Evolutionary conservation across 1,139 yeast species (phyloP).

Genomic region (Zygotorulaspora mrakii): DNA sequence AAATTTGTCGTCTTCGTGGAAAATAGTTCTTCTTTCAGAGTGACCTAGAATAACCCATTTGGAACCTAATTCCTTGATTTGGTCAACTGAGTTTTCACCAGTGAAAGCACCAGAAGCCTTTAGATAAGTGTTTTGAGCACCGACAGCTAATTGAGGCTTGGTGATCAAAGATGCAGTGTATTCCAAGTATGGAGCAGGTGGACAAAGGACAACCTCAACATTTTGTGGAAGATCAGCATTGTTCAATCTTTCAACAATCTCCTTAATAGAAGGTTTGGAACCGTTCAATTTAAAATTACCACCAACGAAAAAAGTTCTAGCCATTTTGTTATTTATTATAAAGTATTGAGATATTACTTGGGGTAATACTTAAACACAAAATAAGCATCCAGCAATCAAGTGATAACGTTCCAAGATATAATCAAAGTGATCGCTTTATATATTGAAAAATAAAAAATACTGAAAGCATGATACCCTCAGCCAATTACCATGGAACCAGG

Average conservation of each 20-base stretch:
- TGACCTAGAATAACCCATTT: conserved; percentile 96
- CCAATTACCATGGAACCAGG: neutral
- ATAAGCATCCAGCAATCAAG: too few species aligned
- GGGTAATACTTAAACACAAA: neutral
- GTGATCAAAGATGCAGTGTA: conserved; percentile 67
- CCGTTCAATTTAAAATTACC: conserved; percentile 99
- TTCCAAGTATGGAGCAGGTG: conserved; percentile 89
- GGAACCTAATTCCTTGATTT: conserved; percentile 88
- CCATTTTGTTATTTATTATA: conserved; percentile 39
- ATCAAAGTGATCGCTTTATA: neutral
- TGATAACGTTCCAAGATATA: too few species aligned
- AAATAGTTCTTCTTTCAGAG: conserved; percentile 96
- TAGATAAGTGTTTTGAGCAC: conserved; percentile 87
- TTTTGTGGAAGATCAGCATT: conserved; percentile 66
- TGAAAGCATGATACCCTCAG: conserved; percentile 2
- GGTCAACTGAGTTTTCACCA: conserved; percentile 90
- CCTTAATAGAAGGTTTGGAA: conserved; percentile 75
- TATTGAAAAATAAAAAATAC: conserved; percentile 2
- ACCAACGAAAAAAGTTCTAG: conserved; percentile 95
- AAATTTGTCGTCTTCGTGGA: conserved; percentile 86
- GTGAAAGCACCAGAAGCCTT: conserved; percentile 96
- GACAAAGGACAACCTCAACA: conserved; percentile 87
- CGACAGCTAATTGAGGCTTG: conserved; percentile 67
- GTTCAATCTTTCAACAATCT: conserved; percentile 81
- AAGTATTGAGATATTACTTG: conserved; percentile 2